phyloP scores from a whole-genome alignment of 73 alveolate species.

The Paramecium biaurelia region DNA sequence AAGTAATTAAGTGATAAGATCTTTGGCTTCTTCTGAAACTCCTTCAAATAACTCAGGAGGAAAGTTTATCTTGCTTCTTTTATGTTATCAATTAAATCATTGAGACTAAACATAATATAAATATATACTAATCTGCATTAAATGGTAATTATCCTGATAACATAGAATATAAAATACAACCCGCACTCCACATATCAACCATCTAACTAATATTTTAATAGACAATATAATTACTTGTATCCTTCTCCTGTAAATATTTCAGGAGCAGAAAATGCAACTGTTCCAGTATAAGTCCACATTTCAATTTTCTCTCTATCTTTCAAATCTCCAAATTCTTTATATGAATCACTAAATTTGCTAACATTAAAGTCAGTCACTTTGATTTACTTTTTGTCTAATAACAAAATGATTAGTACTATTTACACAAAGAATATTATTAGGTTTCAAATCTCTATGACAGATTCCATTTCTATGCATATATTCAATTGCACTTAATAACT shows the following conservation, averaged over 20 bases:
- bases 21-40: slow-evolving; percentile 13
- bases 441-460: slow-evolving; percentile 58
- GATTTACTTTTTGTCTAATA: slow-evolving; percentile 45
- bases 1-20: background rate
- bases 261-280: slow-evolving; percentile 63
- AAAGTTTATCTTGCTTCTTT: background rate
- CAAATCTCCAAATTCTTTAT: slow-evolving; percentile 40
- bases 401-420: background rate
- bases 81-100: slow-evolving; percentile 12
- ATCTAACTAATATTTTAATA: background rate
- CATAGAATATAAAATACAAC: slow-evolving; percentile 53
- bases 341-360: slow-evolving; percentile 57
- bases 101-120: background rate
- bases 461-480: slow-evolving; percentile 48
- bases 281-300: slow-evolving; percentile 63
- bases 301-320: slow-evolving; percentile 37
- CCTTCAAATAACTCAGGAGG: background rate
- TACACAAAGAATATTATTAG: slow-evolving; percentile 54
- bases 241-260: slow-evolving; percentile 60
- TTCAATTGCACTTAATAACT: slow-evolving; percentile 42
- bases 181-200: slow-evolving; percentile 68
- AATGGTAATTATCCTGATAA: slow-evolving; percentile 60
- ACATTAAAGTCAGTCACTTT: slow-evolving; percentile 61
- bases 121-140: slow-evolving; percentile 51
- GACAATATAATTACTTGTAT: background rate